These are phyloP conservation scores for Zygotorulaspora chibaensis DNA, from an alignment of 805 yeast species.

Conservation along the genomic window DNA sequence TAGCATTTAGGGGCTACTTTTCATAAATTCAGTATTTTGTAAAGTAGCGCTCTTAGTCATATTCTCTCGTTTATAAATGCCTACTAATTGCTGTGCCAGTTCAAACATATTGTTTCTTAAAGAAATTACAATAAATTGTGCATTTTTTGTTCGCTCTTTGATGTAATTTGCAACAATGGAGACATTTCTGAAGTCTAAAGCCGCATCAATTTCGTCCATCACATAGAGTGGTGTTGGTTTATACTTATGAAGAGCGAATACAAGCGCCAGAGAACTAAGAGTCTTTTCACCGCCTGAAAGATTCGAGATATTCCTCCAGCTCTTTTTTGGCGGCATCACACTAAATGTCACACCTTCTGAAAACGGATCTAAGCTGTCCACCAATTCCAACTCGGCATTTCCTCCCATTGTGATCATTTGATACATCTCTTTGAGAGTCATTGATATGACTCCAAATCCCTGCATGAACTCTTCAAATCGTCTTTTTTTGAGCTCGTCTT, in stretches of 20 bases:
- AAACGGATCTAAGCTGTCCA: conserved; percentile 95
- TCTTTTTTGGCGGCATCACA: conserved; percentile 98
- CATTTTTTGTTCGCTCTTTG: conserved; percentile 91
- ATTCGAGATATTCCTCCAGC: conserved; percentile 94
- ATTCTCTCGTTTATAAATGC: conserved; percentile 89
- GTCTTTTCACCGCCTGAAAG: conserved; percentile 98
- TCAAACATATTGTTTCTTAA: conserved; percentile 97
- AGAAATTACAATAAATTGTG: conserved; percentile 94
- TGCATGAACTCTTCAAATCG: conserved; percentile 87
- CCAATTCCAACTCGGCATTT: conserved; percentile 93
- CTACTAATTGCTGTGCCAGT: conserved; percentile 88
- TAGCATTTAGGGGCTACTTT: conserved; percentile 4
- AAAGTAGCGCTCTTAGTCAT: conserved; percentile 83
- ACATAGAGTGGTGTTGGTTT: conserved; percentile 97
- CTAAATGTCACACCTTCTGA: conserved; percentile 94
- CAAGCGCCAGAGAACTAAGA: conserved; percentile 87
- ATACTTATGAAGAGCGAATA: conserved; percentile 91
- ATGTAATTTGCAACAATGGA: conserved; percentile 97
- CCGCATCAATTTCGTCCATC: conserved; percentile 99
- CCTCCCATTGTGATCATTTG: conserved; percentile 99
- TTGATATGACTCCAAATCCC: conserved; percentile 83
- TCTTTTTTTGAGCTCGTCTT: conserved; percentile 66
- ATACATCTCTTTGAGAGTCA: conserved; percentile 91
- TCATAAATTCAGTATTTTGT: conserved; percentile 54
- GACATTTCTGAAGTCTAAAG: conserved; percentile 93